Base-by-base conservation (phyloP, 1,139 yeast species). In the Geotrichum europaeum region DNA sequence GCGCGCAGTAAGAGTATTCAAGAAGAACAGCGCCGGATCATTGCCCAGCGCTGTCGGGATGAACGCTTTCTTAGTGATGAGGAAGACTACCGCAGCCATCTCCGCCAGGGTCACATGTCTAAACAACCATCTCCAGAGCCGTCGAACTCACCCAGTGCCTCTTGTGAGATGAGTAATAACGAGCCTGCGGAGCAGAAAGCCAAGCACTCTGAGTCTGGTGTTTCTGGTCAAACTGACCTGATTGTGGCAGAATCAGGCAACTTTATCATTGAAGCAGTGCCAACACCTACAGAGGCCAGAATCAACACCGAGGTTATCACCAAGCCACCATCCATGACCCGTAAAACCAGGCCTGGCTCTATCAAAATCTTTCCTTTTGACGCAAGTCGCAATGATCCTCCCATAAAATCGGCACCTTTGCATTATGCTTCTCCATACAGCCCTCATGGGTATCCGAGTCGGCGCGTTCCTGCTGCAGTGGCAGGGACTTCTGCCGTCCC, bases 1-100 rank as follows among this genome's bases (percentile, higher is more conserved):
- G 62, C 53, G 13, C 57, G 60, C 34, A 59, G 62, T 40, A 62
- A 59, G 51, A 67, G 68, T 43, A 66, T 75, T 66, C 71, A 71
- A 56, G 67, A 68, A 49, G 71, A 70, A 64, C 79, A 76, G 67
- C 70, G 76, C 51, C 65, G 67, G 62, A 64, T 70, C 59, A 68
- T 73, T 61, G 73, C 73, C 32, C 65, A 65, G 57, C 66, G 74
- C 24, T 60, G 62, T 24, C 58, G 47, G 15, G 56, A 57, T 9
- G 59, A 57, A 4, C 53, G 30, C 32, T 22, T 10, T 15, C 34
- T 25, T 25, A 57, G 53, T n/a, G 59, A 52, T 47, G 52, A 52
- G 4, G 55, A 51, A 45, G 55, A 51, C 22, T 47, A 57, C 32
- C 49, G 36, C 18, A 49, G 51, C 43, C 58, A 30, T 45, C 53